phyloP scores from a whole-genome alignment of 345 rosid species.

The Syzygium aromaticum region DNA sequence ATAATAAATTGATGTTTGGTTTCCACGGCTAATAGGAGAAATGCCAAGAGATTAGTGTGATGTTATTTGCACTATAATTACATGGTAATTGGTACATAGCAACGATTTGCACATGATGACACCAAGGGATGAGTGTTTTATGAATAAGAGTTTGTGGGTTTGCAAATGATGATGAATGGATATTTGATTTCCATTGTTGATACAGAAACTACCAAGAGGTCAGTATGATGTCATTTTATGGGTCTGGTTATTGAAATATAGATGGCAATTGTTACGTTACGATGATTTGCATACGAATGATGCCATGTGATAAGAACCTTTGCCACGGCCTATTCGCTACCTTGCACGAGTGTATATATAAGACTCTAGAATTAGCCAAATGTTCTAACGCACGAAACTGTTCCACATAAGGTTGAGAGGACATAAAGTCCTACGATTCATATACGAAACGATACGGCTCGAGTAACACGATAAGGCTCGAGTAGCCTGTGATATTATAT shows the following conservation, averaged over 20 bases:
- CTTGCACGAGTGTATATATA: neutral
- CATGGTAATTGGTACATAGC: neutral
- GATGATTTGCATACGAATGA: neutral
- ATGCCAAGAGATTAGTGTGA: neutral
- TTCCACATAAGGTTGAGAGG: neutral
- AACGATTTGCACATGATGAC: neutral
- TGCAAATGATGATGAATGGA: neutral
- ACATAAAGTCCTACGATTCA: neutral
- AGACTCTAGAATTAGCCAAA: neutral
- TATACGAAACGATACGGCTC: neutral
- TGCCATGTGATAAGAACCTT: neutral
- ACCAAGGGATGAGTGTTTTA: neutral
- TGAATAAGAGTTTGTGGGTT: neutral
- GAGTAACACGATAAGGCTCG: no score
- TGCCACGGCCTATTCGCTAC: neutral
- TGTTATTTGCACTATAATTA: neutral
- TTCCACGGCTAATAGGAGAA: neutral
- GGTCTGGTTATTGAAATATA: neutral
- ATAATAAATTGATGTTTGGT: neutral
- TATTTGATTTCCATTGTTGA: neutral
- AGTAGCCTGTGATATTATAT: neutral
- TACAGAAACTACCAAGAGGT: neutral
- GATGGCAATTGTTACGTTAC: neutral
- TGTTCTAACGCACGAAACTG: neutral
- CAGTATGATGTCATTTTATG: neutral